Conservation (phyloP, 495 filamentous ascomycete species). For the Xylaria flabelliformis region DNA sequence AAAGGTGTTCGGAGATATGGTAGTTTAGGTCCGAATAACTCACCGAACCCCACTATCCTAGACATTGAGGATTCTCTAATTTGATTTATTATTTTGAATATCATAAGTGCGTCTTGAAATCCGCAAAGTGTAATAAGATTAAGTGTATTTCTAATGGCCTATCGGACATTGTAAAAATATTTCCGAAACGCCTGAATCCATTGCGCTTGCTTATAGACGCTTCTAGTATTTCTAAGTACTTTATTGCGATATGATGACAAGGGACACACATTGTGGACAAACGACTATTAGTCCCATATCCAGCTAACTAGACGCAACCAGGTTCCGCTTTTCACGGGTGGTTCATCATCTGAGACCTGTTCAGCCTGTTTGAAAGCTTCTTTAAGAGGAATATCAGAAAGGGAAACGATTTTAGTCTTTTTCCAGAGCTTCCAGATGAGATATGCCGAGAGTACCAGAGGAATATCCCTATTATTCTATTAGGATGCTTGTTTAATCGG, state of each 20-base stretch:
- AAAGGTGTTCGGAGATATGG: neutral
- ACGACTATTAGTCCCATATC: constrained; percentile 48
- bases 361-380: constrained; percentile 48
- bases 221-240: neutral
- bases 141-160: neutral
- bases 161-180: neutral
- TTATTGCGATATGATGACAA: neutral
- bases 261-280: neutral
- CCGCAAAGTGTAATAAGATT: neutral
- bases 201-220: neutral
- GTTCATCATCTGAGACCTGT: constrained; percentile 43
- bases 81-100: neutral
- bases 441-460: constrained; percentile 58
- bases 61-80: neutral
- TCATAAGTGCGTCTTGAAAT: neutral
- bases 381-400: constrained; percentile 58
- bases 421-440: constrained; percentile 61
- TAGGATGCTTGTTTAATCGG: neutral
- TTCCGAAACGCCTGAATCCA: neutral
- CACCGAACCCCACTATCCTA: neutral
- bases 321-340: constrained; percentile 35
- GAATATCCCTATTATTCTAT: constrained; percentile 55
- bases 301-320: constrained; percentile 44
- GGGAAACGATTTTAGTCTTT: constrained; percentile 58
- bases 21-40: neutral